Conservation (phyloP, 768 basidiomycete genomes). For the Serendipita sp. region DNA sequence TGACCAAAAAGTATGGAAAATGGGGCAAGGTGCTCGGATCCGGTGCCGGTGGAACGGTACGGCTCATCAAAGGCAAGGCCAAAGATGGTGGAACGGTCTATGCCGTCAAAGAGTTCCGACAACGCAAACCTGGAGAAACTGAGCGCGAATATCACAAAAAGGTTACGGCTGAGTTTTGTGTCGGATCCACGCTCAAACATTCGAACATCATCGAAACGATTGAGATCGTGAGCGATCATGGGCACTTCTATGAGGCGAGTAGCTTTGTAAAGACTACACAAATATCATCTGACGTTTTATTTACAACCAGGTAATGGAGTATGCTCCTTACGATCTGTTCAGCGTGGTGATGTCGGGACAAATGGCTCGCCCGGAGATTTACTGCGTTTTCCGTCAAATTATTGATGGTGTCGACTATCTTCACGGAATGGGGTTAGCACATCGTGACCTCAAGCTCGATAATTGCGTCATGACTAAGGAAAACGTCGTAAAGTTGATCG, state of each 20-base stretch:
- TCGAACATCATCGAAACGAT: slow-evolving; percentile 94
- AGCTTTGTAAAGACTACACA: slow-evolving; percentile 3
- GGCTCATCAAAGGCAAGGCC: slow-evolving; percentile 72
- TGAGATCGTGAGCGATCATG: slow-evolving; percentile 94
- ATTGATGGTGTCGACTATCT: slow-evolving; percentile 96
- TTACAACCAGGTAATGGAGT: slow-evolving; percentile 81
- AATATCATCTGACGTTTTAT: slow-evolving; percentile 5
- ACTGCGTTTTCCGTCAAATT: slow-evolving; percentile 98
- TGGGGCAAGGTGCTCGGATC: slow-evolving; percentile 92
- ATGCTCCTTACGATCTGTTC: slow-evolving; percentile 95
- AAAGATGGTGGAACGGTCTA: slow-evolving; percentile 77
- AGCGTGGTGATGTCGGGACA: slow-evolving; percentile 99
- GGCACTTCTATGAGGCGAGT: slow-evolving; percentile 93
- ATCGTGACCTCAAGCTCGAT: slow-evolving; percentile 97
- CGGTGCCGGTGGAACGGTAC: slow-evolving; percentile 96
- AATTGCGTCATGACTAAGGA: slow-evolving; percentile 97
- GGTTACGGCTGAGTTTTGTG: slow-evolving; percentile 97
- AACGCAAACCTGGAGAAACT: slow-evolving; percentile 71
- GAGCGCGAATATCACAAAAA: slow-evolving; percentile 99
- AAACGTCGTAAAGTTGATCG: slow-evolving; percentile 95
- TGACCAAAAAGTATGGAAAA: slow-evolving; percentile 98
- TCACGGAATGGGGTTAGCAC: slow-evolving; percentile 92
- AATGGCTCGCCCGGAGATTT: slow-evolving; percentile 96
- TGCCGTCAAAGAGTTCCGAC: slow-evolving; percentile 95
- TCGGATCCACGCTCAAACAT: slow-evolving; percentile 87